phyloP scores from a whole-genome alignment of 495 filamentous ascomycete species.

The Xylaria nigripes region DNA sequence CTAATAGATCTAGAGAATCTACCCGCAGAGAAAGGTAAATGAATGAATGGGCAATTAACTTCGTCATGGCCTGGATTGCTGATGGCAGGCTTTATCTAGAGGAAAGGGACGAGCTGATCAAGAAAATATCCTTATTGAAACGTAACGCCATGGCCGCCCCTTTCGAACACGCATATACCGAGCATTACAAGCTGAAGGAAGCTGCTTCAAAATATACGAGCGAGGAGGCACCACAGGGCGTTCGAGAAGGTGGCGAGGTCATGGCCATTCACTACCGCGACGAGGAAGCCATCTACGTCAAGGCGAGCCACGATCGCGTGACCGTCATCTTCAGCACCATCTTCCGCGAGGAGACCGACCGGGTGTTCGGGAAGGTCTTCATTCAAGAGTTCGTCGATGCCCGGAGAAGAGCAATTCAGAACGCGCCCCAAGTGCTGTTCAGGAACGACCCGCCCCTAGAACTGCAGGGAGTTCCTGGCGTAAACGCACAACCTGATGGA shows the following conservation, averaged over 20 bases:
- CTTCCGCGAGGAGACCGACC: slow-evolving; percentile 94
- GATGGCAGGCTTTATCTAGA: slow-evolving; percentile 37
- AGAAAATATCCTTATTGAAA: slow-evolving; percentile 79
- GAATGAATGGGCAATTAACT: background rate
- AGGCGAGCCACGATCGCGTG: slow-evolving; percentile 91
- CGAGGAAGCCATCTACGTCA: slow-evolving; percentile 99
- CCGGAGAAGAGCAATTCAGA: slow-evolving; percentile 87
- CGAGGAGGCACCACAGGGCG: slow-evolving; percentile 83
- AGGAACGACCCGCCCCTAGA: slow-evolving; percentile 90
- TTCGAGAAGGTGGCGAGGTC: slow-evolving; percentile 80
- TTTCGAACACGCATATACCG: slow-evolving; percentile 92
- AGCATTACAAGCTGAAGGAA: slow-evolving; percentile 75
- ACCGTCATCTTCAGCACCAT: slow-evolving; percentile 99
- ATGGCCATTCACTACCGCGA: slow-evolving; percentile 97
- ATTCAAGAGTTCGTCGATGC: slow-evolving; percentile 94
- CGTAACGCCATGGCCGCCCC: slow-evolving; percentile 97
- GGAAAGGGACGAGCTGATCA: slow-evolving; percentile 73
- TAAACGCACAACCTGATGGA: slow-evolving; percentile 60
- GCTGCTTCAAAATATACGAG: slow-evolving; percentile 83
- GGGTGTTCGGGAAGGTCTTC: slow-evolving; percentile 96
- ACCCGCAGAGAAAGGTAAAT: slow-evolving; percentile 61
- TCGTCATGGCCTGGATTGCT: slow-evolving; percentile 1
- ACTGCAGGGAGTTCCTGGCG: slow-evolving; percentile 74
- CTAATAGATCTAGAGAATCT: slow-evolving; percentile 80
- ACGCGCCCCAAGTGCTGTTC: slow-evolving; percentile 97